phyloP scores from a whole-genome alignment of 2,329 filamentous ascomycete species.

The Colletotrichum tabaci region DNA sequence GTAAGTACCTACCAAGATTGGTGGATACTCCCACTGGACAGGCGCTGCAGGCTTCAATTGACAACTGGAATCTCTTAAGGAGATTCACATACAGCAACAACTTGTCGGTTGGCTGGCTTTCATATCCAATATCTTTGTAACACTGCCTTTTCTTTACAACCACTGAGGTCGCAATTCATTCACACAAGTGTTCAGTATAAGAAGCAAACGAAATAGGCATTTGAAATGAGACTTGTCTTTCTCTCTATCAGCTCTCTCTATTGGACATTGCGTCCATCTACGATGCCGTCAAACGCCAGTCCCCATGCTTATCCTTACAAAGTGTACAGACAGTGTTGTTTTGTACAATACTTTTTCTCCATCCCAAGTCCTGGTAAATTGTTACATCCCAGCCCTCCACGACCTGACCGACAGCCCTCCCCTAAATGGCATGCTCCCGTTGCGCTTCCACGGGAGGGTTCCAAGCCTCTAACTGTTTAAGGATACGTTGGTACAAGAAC shows the following conservation, averaged over 20 bases:
- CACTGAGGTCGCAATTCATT: neutral
- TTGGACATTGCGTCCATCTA: constrained; percentile 36
- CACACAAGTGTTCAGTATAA: no score
- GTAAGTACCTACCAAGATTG: no score
- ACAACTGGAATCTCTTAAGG: constrained; percentile 3
- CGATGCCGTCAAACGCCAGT: constrained; percentile 41
- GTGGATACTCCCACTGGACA: constrained; percentile 3
- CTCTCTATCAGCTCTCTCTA: constrained; percentile 43
- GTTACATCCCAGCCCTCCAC: neutral
- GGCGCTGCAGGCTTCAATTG: constrained; percentile 9
- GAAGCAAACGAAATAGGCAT: neutral
- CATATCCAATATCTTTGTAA: neutral
- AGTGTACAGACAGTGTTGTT: constrained; percentile 37
- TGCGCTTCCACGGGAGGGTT: constrained; percentile 52
- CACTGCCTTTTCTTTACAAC: neutral
- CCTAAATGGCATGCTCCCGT: constrained; percentile 34
- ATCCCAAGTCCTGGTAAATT: constrained; percentile 12
- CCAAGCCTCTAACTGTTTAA: constrained; percentile 79
- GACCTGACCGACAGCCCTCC: neutral
- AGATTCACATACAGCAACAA: neutral
- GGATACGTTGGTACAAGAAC: constrained; percentile 90
- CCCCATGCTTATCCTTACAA: constrained; percentile 41
- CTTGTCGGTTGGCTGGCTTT: neutral
- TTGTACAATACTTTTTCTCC: constrained; percentile 38
- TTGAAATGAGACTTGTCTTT: constrained; percentile 42